Base-by-base conservation (phyloP, 78 protist species). In the Dictyostelium brefeldianum region DNA sequence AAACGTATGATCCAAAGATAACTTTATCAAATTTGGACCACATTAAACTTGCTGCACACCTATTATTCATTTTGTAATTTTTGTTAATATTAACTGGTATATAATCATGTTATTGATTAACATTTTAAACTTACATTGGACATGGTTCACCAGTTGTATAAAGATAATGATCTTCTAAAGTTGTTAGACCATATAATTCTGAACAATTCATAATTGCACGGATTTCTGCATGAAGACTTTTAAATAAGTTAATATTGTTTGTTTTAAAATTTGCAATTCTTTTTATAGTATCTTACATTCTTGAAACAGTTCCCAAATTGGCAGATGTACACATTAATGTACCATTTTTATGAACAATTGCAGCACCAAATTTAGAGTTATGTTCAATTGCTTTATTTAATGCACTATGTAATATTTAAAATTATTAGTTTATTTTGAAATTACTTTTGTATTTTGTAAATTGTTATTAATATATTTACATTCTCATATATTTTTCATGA, bases 101-200 rank as follows among this genome's bases (percentile, higher is more conserved):
- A n/a, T n/a, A n/a, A n/a, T n/a, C n/a, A n/a, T n/a, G n/a, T n/a
- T n/a, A n/a, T n/a, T n/a, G n/a, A n/a, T n/a, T n/a, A 57, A 57
- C 12, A 57, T 14, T 51, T n/a, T 57, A n/a, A n/a, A 57, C 73
- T 29, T 64, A 67, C 91, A 82, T 82, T 69, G 80, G 80, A n/a
- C 90, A 82, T 50, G 80, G 56, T 43, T 83, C 91, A 54, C 91
- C 91, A 6, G 91, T 83, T 18, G 81, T 71, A 47, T 83, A 83
- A 27, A 83, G 14, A 1, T 18, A 53, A 43, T 69, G 43, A 17
- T 65, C 91, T 53, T 71, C 74, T 75, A 70, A 83, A 27, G 91
- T 41, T 10, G 59, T 41, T 48, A 54, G 53, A 11, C 27, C 2
- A 46, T 17, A 29, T 11, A 83, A 51, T 20, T 47, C 29, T 10